Evolutionary conservation across 345 rosid genomes (phyloP).

Genomic region (Noccaea caerulescens): DNA sequence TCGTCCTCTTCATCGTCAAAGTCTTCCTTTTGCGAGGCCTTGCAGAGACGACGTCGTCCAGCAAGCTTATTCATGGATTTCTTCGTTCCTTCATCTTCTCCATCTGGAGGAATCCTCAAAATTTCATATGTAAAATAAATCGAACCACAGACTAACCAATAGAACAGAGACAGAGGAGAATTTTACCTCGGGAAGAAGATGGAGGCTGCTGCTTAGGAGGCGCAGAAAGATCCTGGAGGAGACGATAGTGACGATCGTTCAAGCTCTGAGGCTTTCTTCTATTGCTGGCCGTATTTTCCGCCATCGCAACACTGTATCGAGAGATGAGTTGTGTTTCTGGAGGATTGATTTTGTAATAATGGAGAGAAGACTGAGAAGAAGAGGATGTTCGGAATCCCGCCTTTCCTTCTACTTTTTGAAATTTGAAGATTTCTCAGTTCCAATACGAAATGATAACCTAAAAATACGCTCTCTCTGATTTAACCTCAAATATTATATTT

Average conservation of each 20-base stretch:
- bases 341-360: constrained; percentile 6
- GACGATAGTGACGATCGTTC: constrained; percentile 81
- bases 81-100: constrained; percentile 46
- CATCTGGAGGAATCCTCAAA: constrained; percentile 21
- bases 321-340: constrained; percentile 12
- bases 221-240: constrained; percentile 74
- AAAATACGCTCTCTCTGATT: neutral
- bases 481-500: neutral
- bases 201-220: constrained; percentile 51
- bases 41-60: constrained; percentile 50
- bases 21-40: constrained; percentile 41
- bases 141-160: neutral
- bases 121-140: neutral
- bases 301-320: constrained; percentile 47
- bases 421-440: constrained; percentile 27
- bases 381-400: constrained; percentile 29
- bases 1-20: constrained; percentile 45
- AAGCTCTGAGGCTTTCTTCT: constrained; percentile 69
- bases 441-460: neutral
- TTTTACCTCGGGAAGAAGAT: constrained; percentile 44
- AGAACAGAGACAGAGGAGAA: neutral
- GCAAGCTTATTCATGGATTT: constrained; percentile 39
- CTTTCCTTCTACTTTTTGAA: constrained; percentile 28
- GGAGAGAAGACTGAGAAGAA: constrained; percentile 4
- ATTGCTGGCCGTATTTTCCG: constrained; percentile 46